Base-by-base conservation (phyloP, 345 rosid genomes). In the Salix brachista region DNA sequence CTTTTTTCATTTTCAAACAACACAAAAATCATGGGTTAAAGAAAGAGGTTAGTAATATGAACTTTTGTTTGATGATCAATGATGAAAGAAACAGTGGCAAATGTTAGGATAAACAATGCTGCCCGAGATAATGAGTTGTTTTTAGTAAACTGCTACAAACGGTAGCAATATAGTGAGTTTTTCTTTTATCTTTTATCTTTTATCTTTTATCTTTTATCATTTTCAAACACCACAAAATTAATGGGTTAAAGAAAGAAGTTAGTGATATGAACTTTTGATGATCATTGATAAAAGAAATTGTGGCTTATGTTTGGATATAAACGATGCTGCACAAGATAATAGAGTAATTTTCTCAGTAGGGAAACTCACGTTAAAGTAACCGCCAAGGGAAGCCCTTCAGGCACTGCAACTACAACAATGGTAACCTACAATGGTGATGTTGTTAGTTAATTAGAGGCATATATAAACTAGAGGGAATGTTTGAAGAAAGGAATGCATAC, bases 361-460 rank as follows among this genome's bases (percentile, higher is more conserved):
- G 69, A 72, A 70, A 82, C 98, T 91, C 87, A 96, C 99, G 99
- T 96, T 82, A 96, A 87, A n/a, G 99, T 96, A 75, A 96, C 99
- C 75, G 99, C 99, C 82, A 96, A 78, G 46, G 99, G 99, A 80
- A 96, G 97, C 81, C 99, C 99, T 77, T 96, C 99, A 34, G 99
- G 99, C 79, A 96, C 99, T 1, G 99, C 99, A 83, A 96, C 99
- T 58, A 96, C 99, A 56, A 96, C 98, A 81, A 96, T 96, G 25
- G 98, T 94, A 52, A 96, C 99, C 99, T 96, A 52, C 52, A 84
- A 10, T 7, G 79, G 25, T 75, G 37, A 28, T 68, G 65, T 44
- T 3, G 65, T 69, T 34, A 69, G 74, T 41, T 73, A 41, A 68
- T 13, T 21, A 62, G 26, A 62, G 61, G 48, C 48, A 39, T 19